These are phyloP conservation scores for Uromyces viciae-fabae DNA, from an alignment of 1,284 basidiomycete genomes.

Conservation along the genomic window DNA sequence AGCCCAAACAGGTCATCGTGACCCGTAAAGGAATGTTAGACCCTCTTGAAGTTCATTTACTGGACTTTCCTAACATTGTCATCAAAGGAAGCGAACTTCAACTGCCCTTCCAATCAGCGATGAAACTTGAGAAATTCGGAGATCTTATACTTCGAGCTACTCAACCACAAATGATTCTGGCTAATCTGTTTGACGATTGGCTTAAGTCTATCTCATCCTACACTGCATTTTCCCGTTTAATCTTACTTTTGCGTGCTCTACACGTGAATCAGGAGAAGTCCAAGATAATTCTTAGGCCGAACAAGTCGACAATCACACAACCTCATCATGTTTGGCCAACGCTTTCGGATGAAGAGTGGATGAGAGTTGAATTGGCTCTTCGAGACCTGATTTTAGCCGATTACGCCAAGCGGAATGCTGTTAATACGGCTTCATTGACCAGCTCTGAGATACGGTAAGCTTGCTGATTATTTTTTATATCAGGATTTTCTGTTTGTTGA, in stretches of 20 bases:
- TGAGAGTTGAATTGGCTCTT: slow-evolving; percentile 97
- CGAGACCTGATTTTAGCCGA: slow-evolving; percentile 89
- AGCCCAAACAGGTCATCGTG: slow-evolving; percentile 98
- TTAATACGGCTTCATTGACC: slow-evolving; percentile 95
- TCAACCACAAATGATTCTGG: slow-evolving; percentile 98
- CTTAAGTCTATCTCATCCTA: slow-evolving; percentile 97
- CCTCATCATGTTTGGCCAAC: slow-evolving; percentile 98
- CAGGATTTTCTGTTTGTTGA: too few relatives aligned
- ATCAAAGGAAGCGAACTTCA: slow-evolving; percentile 99
- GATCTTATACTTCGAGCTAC: slow-evolving; percentile 84
- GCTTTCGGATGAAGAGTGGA: slow-evolving; percentile 93
- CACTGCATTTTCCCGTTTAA: slow-evolving; percentile 96
- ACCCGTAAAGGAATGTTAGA: slow-evolving; percentile 98
- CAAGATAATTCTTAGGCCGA: slow-evolving; percentile 63
- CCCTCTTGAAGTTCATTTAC: slow-evolving; percentile 87
- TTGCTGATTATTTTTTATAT: too few relatives aligned
- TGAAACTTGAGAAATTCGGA: slow-evolving; percentile 99
- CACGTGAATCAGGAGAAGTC: slow-evolving; percentile 99
- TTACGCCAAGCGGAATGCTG: slow-evolving; percentile 97
- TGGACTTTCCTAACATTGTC: slow-evolving; percentile 98
- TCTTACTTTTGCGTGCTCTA: slow-evolving; percentile 87
- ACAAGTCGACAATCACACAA: slow-evolving; percentile 84
- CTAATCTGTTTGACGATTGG: slow-evolving; percentile 98
- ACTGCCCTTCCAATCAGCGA: slow-evolving; percentile 96
- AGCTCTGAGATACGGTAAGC: slow-evolving; percentile 75